Conservation (phyloP, 148 eudicot species). For the Chenopodium quinoa region DNA sequence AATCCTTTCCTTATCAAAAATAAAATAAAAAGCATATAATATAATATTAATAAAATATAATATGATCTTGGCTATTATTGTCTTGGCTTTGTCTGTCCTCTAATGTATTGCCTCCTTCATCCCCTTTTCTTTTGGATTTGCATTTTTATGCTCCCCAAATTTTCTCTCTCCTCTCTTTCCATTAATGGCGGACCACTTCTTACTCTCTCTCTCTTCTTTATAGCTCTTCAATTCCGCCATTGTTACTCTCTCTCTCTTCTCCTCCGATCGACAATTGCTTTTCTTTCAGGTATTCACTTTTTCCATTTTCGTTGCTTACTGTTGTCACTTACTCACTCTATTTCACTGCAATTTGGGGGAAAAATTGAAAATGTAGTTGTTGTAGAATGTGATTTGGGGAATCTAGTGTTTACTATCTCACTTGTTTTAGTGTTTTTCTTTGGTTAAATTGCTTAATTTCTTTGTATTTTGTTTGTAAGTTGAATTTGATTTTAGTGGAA, state of each 20-base stretch:
- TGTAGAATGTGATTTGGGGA: conserved; percentile 13
- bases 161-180: conserved; percentile 23
- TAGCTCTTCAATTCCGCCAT: conserved; percentile 9
- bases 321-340: not conserved
- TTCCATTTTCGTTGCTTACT: not conserved
- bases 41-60: not conserved
- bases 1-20: not conserved
- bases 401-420: conserved; percentile 9
- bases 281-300: conserved; percentile 15
- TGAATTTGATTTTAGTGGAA: conserved; percentile 10
- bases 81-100: conserved; percentile 28
- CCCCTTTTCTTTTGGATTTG: conserved; percentile 18
- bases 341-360: conserved; percentile 1
- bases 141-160: not conserved
- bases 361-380: conserved; percentile 4
- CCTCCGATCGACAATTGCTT: conserved; percentile 14
- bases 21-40: not conserved
- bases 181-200: conserved; percentile 30
- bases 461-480: not conserved
- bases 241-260: not conserved
- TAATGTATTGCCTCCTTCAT: conserved; percentile 11
- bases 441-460: conserved; percentile 5
- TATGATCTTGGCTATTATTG: conserved; percentile 10
- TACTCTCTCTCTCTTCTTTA: not conserved
- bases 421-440: not conserved